These are phyloP conservation scores for Fraxinus latifolia DNA, from an alignment of 305 asterid genomes.

Conservation along the genomic window DNA sequence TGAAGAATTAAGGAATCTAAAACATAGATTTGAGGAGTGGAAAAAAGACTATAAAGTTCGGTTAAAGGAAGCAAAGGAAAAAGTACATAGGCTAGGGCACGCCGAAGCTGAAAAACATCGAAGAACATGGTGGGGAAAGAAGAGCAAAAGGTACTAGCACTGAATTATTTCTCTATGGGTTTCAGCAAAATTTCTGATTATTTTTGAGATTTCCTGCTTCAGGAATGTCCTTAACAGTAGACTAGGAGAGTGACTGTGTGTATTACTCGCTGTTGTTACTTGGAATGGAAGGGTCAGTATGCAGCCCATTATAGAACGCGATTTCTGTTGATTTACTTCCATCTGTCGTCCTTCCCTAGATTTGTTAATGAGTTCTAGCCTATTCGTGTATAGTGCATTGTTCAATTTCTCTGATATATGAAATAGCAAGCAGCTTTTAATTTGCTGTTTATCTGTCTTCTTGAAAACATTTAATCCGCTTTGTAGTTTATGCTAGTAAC, in stretches of 20 bases:
- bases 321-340: too few species aligned
- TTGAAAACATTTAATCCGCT: background rate
- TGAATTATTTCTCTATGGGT: too few species aligned
- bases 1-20: conserved; percentile 60
- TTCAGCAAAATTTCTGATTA: too few species aligned
- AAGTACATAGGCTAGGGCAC: conserved; percentile 46
- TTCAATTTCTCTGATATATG: background rate
- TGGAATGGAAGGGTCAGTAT: too few species aligned
- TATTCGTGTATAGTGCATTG: too few species aligned
- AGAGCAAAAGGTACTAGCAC: too few species aligned
- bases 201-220: too few species aligned
- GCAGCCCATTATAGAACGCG: too few species aligned
- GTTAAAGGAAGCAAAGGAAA: conserved; percentile 59
- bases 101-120: conserved; percentile 49
- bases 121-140: conserved; percentile 63
- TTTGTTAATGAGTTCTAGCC: too few species aligned
- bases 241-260: background rate
- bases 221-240: background rate
- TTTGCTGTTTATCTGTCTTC: background rate
- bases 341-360: too few species aligned
- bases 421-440: background rate
- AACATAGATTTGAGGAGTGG: conserved; percentile 59
- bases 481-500: background rate
- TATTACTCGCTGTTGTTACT: too few species aligned
- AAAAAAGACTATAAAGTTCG: conserved; percentile 66